phyloP scores from a whole-genome alignment of 2,329 filamentous ascomycete genomes.

The Colletotrichum graminicola region DNA sequence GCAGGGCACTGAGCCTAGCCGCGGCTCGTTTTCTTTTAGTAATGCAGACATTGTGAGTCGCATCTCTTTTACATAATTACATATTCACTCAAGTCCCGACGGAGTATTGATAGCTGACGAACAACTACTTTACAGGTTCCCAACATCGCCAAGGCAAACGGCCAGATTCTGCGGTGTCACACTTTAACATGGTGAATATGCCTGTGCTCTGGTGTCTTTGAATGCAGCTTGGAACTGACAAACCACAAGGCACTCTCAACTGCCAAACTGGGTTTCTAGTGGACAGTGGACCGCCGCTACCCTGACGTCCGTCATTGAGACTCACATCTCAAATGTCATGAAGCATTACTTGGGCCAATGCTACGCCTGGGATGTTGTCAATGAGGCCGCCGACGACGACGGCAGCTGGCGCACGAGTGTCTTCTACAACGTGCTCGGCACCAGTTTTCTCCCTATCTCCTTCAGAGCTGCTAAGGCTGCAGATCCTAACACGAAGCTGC shows the following conservation, averaged over 20 bases:
- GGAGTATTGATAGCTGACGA: not conserved
- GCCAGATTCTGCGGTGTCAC: conserved; percentile 72
- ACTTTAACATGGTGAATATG: conserved; percentile 63
- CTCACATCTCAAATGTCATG: conserved; percentile 62
- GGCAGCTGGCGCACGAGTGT: conserved; percentile 59
- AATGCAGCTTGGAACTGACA: not conserved
- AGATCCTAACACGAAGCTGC: conserved; percentile 62
- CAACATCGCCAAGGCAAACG: conserved; percentile 60
- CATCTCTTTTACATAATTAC: too few species aligned
- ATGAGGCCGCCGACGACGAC: conserved; percentile 60
- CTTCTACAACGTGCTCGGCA: conserved; percentile 62
- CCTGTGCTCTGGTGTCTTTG: conserved; percentile 34
- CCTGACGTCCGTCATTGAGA: conserved; percentile 57
- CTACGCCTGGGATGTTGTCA: conserved; percentile 65
- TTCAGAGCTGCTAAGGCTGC: conserved; percentile 62
- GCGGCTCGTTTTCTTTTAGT: conserved; percentile 24
- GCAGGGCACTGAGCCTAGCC: not conserved
- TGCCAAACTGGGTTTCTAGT: conserved; percentile 44
- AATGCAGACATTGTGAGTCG: conserved; percentile 37
- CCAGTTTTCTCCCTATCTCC: conserved; percentile 62
- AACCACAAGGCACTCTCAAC: conserved; percentile 43
- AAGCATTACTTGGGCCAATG: conserved; percentile 60
- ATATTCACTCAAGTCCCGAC: too few species aligned
- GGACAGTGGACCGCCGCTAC: conserved; percentile 37
- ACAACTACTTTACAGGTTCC: conserved; percentile 49